Conservation (phyloP, 75 land plant species). For the Cunninghamia lanceolata region DNA sequence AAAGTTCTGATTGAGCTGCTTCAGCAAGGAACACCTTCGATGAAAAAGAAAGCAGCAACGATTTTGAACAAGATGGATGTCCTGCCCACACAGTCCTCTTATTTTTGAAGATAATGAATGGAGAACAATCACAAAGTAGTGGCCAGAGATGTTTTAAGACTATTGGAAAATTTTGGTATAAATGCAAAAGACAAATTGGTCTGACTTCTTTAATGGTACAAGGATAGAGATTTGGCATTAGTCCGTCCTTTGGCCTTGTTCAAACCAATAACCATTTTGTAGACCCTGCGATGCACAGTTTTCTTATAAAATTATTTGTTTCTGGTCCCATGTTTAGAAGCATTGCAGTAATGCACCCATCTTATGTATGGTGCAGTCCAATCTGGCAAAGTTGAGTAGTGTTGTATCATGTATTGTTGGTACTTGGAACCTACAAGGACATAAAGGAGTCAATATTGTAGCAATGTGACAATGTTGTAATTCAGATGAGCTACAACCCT, state of each 20-base stretch:
- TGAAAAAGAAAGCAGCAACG: constrained; percentile 22
- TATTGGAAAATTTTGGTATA: neutral
- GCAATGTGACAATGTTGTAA: neutral
- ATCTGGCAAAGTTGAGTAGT: neutral
- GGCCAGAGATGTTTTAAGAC: neutral
- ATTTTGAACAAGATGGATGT: constrained; percentile 30
- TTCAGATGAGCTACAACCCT: neutral
- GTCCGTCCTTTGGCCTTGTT: neutral
- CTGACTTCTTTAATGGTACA: neutral
- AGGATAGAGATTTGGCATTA: neutral
- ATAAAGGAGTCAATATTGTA: neutral
- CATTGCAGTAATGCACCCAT: neutral
- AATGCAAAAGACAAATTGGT: neutral
- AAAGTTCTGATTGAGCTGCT: constrained; percentile 28
- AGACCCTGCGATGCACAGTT: neutral
- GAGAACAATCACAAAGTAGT: neutral
- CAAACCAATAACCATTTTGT: neutral
- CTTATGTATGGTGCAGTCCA: neutral
- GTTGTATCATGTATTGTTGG: neutral
- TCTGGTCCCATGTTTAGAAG: neutral
- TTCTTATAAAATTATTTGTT: neutral
- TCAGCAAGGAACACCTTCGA: constrained; percentile 6
- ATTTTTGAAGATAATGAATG: constrained; percentile 15
- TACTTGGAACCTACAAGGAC: neutral
- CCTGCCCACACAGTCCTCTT: constrained; percentile 29